Evolutionary conservation across 257 asterid species (phyloP), one percentile per base, ranked within the genome.

Genomic region (Petunia axillaris): DNA sequence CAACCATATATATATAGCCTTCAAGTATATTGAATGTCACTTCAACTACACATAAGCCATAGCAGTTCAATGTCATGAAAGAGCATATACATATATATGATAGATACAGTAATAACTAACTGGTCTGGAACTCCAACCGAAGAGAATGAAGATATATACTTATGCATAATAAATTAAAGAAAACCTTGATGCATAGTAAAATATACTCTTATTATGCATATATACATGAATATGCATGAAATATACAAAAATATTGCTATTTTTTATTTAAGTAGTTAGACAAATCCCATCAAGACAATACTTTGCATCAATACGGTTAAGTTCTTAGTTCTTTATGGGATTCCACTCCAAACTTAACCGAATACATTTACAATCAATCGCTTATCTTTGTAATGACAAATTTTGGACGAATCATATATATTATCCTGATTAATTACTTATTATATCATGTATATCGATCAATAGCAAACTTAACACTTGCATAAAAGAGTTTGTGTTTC

Each of bases 61-160:
- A 71, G 59, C 59, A 71, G 77, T 11, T 71, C 58, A 48, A 71
- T 71, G 59, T 48, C 43, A 71, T 46, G 43, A 70, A 70, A 46
- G 43, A 70, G 25, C 25, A 25, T 25, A 25, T 25, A 25, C 25
- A 25, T 25, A 25, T 25, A 70, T 46, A 70, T 41, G 10, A 70
- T 11, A 10, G 5, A 70, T 48, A 70, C 46, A 25, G 25, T 25
- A 25, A 25, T 44, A 70, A 44, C 59, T 4, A 44, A 52, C 10
- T 71, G 59, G 77, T 53, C 60, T 11, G 48, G 77, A 48, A 43
- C 48, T 43, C 77, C 25, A 39, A 43, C 35, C 16, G 48, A 13
- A 46, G 77, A 48, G 46, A 70, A 70, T 44, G 57, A 70, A 70
- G 43, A 25, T 25, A 25, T 25, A 9, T 70, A 16, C 25, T 10